These are phyloP conservation scores for Monosporascus sp. DNA, from an alignment of 2,329 filamentous ascomycete genomes.

Conservation along the genomic window DNA sequence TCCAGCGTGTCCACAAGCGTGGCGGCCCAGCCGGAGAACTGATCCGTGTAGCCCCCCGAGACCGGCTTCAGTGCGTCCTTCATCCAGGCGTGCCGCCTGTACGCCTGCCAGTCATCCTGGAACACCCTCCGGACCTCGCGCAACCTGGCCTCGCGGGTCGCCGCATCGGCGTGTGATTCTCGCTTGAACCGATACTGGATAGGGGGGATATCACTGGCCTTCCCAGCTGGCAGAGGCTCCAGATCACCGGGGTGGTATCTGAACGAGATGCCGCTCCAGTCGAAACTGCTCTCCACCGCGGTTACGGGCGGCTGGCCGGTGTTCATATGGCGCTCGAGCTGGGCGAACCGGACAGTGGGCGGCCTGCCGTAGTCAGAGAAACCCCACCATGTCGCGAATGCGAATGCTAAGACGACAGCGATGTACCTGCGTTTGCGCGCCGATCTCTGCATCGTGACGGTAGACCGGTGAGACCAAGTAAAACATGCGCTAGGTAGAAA, in stretches of 20 bases:
- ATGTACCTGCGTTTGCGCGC: not conserved
- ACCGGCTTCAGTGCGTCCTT: slow-evolving; percentile 43
- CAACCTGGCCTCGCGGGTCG: slow-evolving; percentile 25
- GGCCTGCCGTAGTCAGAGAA: not conserved
- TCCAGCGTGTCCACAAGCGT: slow-evolving; percentile 49
- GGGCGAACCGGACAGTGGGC: slow-evolving; percentile 3
- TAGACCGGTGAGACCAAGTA: not conserved
- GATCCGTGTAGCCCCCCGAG: slow-evolving; percentile 34
- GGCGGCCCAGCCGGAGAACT: slow-evolving; percentile 46
- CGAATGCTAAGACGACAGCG: not conserved
- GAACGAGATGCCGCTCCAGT: slow-evolving; percentile 29
- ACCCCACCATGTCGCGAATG: not conserved
- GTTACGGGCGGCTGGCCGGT: slow-evolving; percentile 3
- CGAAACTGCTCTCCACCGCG: slow-evolving; percentile 26
- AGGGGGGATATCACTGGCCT: slow-evolving; percentile 19
- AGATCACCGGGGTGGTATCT: slow-evolving; percentile 18
- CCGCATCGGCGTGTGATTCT: slow-evolving; percentile 14
- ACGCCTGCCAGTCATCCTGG: slow-evolving; percentile 35
- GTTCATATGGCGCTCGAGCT: slow-evolving; percentile 29
- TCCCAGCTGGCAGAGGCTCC: slow-evolving; percentile 18
- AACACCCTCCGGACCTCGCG: slow-evolving; percentile 29
- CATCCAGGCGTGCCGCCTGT: slow-evolving; percentile 41
- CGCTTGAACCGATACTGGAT: slow-evolving; percentile 30
- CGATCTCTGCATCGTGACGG: not conserved
- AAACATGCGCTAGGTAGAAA: not conserved